These are phyloP conservation scores for Trichoderma asperellum DNA, from an alignment of 2,329 filamentous ascomycete species.

Conservation along the genomic window DNA sequence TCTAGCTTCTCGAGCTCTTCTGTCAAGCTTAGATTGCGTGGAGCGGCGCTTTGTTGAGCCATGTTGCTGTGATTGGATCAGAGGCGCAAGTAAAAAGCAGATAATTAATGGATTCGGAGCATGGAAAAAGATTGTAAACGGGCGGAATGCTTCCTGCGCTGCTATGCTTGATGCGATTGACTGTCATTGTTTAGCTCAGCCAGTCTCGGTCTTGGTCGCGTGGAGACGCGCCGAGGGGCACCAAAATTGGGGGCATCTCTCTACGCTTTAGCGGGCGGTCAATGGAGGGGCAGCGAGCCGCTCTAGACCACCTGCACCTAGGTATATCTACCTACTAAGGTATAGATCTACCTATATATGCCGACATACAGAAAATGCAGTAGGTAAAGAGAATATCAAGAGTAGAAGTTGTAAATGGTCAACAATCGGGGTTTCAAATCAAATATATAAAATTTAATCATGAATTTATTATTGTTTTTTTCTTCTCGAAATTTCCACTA, in stretches of 20 bases:
- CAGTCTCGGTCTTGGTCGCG: slow-evolving; percentile 28
- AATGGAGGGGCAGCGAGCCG: slow-evolving; percentile 25
- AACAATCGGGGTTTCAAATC: not conserved
- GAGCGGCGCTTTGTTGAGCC: slow-evolving; percentile 54
- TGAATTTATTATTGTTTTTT: not conserved
- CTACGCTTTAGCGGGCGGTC: not conserved
- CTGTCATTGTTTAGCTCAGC: slow-evolving; percentile 5
- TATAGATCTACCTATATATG: too few relatives aligned
- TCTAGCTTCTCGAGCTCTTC: slow-evolving; percentile 96
- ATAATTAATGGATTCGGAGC: not conserved
- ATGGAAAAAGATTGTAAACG: not conserved
- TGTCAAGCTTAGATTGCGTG: slow-evolving; percentile 73
- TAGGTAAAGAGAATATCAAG: too few relatives aligned
- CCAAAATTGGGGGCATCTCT: not conserved
- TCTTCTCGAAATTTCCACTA: not conserved
- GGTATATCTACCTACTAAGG: too few relatives aligned
- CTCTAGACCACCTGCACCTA: not conserved
- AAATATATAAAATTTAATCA: not conserved
- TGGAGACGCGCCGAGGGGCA: slow-evolving; percentile 44
- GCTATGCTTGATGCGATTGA: not conserved
- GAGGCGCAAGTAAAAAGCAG: not conserved
- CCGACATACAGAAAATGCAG: too few relatives aligned
- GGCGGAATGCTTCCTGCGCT: not conserved
- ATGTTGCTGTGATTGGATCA: slow-evolving; percentile 41
- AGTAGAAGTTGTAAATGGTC: too few relatives aligned